Conservation (phyloP, 257 asterid species). For the Plectranthus barbatus region DNA sequence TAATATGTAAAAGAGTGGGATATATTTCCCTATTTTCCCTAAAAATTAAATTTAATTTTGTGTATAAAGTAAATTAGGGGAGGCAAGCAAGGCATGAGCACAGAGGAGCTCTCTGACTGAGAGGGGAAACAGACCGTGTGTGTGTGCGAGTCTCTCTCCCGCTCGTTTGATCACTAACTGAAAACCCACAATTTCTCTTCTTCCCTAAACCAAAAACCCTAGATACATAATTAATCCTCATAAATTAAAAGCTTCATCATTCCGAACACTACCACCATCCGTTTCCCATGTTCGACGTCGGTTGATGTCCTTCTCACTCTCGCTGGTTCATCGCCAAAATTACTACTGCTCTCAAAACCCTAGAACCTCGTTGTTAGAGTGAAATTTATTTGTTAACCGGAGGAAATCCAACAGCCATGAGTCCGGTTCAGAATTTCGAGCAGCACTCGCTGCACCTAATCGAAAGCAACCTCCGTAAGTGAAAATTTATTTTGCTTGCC, state of each 20-base stretch:
- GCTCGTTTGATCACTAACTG: constrained; percentile 13
- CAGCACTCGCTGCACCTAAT: constrained; percentile 77
- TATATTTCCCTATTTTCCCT: too few relatives aligned
- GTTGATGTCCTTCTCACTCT: background rate
- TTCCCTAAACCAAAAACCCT: constrained; percentile 28
- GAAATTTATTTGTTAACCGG: background rate
- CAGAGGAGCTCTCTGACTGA: background rate
- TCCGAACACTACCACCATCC: background rate
- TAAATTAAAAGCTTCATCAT: background rate
- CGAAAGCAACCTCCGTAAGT: constrained; percentile 71
- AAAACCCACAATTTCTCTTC: background rate
- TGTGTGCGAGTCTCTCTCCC: background rate
- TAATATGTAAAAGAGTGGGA: too few relatives aligned
- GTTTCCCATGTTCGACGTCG: background rate
- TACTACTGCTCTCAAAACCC: constrained; percentile 17
- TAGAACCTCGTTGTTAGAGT: background rate
- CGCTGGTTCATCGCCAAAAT: background rate
- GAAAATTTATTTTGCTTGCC: background rate
- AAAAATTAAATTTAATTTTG: background rate
- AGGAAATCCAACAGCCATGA: constrained; percentile 37
- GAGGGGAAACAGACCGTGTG: constrained; percentile 13
- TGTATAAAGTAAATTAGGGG: background rate
- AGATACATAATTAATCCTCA: constrained; percentile 8
- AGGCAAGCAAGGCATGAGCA: background rate
- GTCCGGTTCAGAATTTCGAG: constrained; percentile 94